Evolutionary conservation across 306 rosid genomes (phyloP), one percentile per base, ranked within the genome.

Genomic region (Pyrus betulifolia): DNA sequence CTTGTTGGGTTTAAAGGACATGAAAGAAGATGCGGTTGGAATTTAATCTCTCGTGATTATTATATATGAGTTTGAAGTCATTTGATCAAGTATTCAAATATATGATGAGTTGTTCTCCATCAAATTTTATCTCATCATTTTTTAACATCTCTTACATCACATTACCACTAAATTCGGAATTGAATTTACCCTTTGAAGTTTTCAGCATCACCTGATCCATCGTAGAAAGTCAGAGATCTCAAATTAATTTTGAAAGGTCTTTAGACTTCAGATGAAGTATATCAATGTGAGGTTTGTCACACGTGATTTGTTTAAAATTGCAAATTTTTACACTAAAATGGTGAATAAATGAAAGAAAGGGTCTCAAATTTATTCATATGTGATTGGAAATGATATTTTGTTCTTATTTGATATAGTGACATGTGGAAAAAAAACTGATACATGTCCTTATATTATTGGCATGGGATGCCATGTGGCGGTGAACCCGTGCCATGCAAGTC

Each of bases 401-500:
- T 35, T 35, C 40, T 35, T 35, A 35, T 6, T 35, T 35, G 40
- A 35, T 35, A 35, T 35, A 1, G 9, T 6, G 40, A 35, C 9
- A 4, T 1, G 40, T 7, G 9, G 9, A 35, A 35, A 35, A 35
- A 35, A 35, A 35, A 35, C 8, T 35, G 7, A 7, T 35, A 35
- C 40, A 35, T 7, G 40, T 35, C 40, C 40, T 35, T 35, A 35
- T 7, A 35, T 35, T 1, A 35, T 35, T 35, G 40, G 40, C 40
- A 35, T 1, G 4, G 40, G 40, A 35, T 0, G 2, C 38, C 38
- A 35, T 35, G 38, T 35, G 8, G 38, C 0, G 8, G 8, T 35
- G 38, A 35, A 35, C 9, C 40, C 2, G 9, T 35, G 40, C 40
- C 9, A 1, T 35, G 9, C 40, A 35, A 85, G 86, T 79, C 89